Conservation (phyloP, 225 moss, liverwort and hornwort species). For the Climacium dendroides region DNA sequence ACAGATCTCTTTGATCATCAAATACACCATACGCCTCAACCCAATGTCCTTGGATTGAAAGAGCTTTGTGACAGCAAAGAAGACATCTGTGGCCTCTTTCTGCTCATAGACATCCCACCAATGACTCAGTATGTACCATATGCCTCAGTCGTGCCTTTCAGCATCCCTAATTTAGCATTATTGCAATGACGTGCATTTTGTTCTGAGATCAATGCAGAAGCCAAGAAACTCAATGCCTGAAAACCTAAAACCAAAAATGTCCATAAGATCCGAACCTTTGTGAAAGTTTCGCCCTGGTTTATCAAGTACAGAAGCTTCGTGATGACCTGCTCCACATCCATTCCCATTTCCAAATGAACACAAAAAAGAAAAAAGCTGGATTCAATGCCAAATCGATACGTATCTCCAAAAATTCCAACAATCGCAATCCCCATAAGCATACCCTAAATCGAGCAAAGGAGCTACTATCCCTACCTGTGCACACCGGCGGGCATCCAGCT, state of each 20-base stretch:
- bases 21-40: conserved; percentile 73
- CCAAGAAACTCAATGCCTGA: not conserved
- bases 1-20: conserved; percentile 80
- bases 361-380: not conserved
- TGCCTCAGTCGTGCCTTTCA: not conserved
- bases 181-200: not conserved
- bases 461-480: conserved; percentile 36
- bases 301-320: conserved; percentile 85
- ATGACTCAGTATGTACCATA: not conserved
- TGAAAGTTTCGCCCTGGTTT: conserved; percentile 77
- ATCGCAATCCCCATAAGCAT: not conserved
- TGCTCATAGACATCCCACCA: conserved; percentile 12
- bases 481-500: conserved; percentile 83
- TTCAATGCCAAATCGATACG: not conserved
- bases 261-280: conserved; percentile 34
- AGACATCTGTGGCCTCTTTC: conserved; percentile 83
- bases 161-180: conserved; percentile 5
- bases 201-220: not conserved
- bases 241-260: not conserved
- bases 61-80: conserved; percentile 79
- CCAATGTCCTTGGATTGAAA: conserved; percentile 87
- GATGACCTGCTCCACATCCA: conserved; percentile 46
- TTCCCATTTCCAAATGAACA: not conserved
- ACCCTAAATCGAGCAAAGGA: not conserved
- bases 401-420: not conserved